A percentile compares a stretch with the other conserved stretches of the same genome.
These are phyloP conservation scores for Calonectria honghensis DNA, from an alignment of 2,329 filamentous ascomycete genomes.

Conservation along the genomic window DNA sequence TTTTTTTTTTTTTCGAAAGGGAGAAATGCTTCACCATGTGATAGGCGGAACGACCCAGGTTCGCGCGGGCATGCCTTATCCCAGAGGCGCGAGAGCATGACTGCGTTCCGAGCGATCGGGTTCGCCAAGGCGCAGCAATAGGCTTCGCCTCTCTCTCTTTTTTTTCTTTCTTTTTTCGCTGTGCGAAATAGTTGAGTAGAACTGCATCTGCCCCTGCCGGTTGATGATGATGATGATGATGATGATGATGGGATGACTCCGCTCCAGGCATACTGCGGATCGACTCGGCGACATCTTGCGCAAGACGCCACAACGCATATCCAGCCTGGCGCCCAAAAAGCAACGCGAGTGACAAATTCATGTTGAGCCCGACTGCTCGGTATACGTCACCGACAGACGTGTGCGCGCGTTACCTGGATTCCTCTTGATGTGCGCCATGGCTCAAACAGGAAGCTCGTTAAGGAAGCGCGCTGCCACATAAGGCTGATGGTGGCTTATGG, in stretches of 20 bases:
- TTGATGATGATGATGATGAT: background rate
- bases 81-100: background rate
- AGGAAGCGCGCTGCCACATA: conserved; percentile 8
- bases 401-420: background rate
- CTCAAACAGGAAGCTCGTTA: conserved; percentile 26
- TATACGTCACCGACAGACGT: background rate
- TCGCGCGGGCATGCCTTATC: background rate
- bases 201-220: background rate
- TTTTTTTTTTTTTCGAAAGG: background rate
- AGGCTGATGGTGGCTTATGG: conserved; percentile 18
- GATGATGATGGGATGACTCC: background rate
- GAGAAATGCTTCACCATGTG: background rate
- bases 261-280: background rate
- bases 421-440: background rate
- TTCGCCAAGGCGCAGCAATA: background rate
- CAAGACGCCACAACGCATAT: background rate
- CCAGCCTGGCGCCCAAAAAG: background rate
- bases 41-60: no score
- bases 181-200: background rate
- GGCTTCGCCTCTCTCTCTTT: no score
- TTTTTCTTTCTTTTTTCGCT: no score
- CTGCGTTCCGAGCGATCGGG: background rate
- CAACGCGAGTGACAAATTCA: background rate
- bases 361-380: background rate
- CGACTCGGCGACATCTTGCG: background rate